Percentiles rank a stretch among this genome's conserved stretches.
Evolutionary conservation across 148 eudicot species (phyloP).

Genomic region (Bassia scoparia): DNA sequence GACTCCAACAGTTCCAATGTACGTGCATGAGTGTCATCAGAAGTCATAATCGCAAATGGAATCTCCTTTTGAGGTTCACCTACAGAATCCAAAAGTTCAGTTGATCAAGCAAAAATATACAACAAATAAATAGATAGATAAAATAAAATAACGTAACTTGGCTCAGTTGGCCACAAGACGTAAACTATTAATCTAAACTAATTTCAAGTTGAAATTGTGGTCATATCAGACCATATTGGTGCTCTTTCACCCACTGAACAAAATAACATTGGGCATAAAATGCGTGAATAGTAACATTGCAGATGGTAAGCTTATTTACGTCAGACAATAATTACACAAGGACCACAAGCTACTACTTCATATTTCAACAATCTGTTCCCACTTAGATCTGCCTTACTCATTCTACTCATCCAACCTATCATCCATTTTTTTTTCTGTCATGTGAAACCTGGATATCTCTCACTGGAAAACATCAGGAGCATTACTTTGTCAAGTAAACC

Average conservation of each 20-base stretch:
- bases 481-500: neutral
- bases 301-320: neutral
- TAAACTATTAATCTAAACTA: neutral
- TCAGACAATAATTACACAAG: neutral
- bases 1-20: constrained; percentile 63
- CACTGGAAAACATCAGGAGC: neutral
- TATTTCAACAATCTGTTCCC: neutral
- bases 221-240: neutral
- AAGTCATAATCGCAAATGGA: constrained; percentile 92
- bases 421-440: no score
- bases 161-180: neutral
- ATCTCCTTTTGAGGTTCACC: constrained; percentile 60
- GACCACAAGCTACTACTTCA: neutral
- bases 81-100: constrained; percentile 21
- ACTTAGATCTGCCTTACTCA: neutral
- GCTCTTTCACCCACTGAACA: neutral
- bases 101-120: neutral
- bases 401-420: no score
- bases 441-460: neutral
- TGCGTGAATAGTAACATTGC: neutral
- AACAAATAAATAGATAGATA: neutral
- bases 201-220: neutral
- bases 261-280: neutral
- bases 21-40: constrained; percentile 86
- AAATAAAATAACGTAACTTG: no score